phyloP scores from a whole-genome alignment of 2,329 filamentous ascomycete species.

The Monilinia aucupariae region DNA sequence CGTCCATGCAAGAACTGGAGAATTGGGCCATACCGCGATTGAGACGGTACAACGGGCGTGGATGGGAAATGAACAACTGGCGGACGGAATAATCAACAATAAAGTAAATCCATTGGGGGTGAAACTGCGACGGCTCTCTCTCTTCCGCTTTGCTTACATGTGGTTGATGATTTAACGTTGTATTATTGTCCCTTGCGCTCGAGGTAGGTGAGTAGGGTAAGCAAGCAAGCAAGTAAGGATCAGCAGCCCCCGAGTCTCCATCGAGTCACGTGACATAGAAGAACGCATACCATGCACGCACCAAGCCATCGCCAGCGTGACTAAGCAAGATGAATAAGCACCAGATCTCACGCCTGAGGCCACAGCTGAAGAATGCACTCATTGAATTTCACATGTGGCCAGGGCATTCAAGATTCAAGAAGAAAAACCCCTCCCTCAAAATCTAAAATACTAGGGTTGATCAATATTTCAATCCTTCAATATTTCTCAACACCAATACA shows the following conservation, averaged over 20 bases:
- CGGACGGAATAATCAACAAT: not conserved
- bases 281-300: too few relatives aligned
- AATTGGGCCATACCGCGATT: constrained; percentile 3
- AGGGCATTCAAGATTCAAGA: constrained; percentile 4
- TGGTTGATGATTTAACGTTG: not conserved
- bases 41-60: not conserved
- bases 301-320: not conserved
- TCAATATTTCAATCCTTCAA: constrained; percentile 15
- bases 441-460: not conserved
- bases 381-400: constrained; percentile 7
- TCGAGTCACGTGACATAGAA: too few relatives aligned
- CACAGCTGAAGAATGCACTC: not conserved
- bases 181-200: not conserved
- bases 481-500: not conserved
- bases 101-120: not conserved
- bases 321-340: too few relatives aligned
- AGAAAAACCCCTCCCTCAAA: not conserved
- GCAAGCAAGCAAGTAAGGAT: too few relatives aligned
- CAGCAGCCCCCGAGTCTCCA: not conserved
- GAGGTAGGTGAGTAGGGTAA: too few relatives aligned
- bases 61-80: not conserved
- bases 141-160: not conserved
- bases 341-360: too few relatives aligned
- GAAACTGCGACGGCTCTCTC: not conserved
- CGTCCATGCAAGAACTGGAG: not conserved